Conservation (phyloP, 73 alveolate species). For the Urostyla sp. region DNA sequence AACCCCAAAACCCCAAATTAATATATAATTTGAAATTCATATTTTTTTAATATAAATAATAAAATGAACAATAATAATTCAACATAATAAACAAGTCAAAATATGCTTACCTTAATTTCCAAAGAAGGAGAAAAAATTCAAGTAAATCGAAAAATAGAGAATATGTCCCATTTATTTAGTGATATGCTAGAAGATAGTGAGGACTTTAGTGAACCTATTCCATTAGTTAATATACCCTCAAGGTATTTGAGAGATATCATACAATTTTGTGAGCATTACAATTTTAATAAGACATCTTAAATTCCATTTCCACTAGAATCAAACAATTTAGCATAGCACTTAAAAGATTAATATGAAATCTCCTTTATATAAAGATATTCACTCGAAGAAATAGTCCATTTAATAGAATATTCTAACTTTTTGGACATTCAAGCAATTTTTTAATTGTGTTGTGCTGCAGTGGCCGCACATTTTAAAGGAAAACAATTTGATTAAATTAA, state of each 20-base stretch:
- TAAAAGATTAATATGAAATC: conserved; percentile 37
- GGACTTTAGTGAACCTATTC: conserved; percentile 11
- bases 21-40: no score
- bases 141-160: background rate
- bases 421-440: conserved; percentile 52
- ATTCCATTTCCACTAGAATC: conserved; percentile 57
- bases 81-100: no score
- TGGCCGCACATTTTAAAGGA: conserved; percentile 45
- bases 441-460: conserved; percentile 53
- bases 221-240: background rate
- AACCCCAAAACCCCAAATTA: no score
- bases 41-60: no score
- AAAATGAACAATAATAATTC: no score
- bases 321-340: conserved; percentile 18
- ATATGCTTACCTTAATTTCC: conserved; percentile 44
- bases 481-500: conserved; percentile 34
- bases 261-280: conserved; percentile 49
- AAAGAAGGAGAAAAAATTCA: conserved; percentile 51
- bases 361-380: conserved; percentile 10
- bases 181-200: conserved; percentile 43
- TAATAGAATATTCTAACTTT: conserved; percentile 43
- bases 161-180: conserved; percentile 41
- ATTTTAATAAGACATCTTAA: background rate
- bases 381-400: conserved; percentile 15
- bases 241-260: conserved; percentile 11